A percentile compares a stretch with the other conserved stretches of the same genome.
phyloP scores from a whole-genome alignment of 2,329 filamentous ascomycete genomes.

The Aspergillus intermedius region DNA sequence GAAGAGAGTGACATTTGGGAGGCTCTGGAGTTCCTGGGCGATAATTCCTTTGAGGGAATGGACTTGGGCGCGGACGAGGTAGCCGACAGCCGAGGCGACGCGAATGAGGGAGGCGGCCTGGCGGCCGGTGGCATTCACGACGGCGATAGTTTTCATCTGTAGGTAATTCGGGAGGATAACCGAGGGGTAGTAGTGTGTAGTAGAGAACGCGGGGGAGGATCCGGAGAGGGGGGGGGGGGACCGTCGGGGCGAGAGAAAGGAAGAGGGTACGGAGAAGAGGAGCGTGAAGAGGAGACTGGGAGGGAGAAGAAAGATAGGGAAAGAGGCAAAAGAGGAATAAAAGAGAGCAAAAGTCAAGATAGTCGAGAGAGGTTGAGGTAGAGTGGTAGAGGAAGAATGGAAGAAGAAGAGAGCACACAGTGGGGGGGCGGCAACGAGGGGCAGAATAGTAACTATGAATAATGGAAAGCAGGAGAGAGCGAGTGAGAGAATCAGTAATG shows the following conservation, averaged over 20 bases:
- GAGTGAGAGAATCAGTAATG: no score
- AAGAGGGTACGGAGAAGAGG: background rate
- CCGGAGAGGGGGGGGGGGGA: conserved; percentile 2
- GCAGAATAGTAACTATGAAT: background rate
- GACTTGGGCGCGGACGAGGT: conserved; percentile 86
- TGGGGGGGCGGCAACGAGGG: background rate
- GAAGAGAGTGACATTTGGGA: conserved; percentile 73
- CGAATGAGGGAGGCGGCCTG: conserved; percentile 94
- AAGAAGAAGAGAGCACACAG: background rate
- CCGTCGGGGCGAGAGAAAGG: conserved; percentile 3
- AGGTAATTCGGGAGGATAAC: conserved; percentile 31
- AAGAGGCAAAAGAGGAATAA: background rate
- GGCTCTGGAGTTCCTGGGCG: conserved; percentile 72
- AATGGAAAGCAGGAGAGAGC: background rate
- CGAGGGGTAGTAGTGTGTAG: background rate
- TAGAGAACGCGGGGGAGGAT: conserved; percentile 2
- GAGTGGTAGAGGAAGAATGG: no score
- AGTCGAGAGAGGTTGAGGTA: background rate
- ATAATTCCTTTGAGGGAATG: conserved; percentile 81
- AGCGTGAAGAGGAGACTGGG: background rate
- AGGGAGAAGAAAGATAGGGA: conserved; percentile 1
- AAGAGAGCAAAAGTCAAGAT: background rate
- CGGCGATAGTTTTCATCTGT: conserved; percentile 72
- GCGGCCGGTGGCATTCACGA: conserved; percentile 92
- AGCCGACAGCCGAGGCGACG: conserved; percentile 87